A percentile compares a stretch with the other conserved stretches of the same genome.
Evolutionary conservation across 2,329 filamentous ascomycete genomes (phyloP).

Genomic region (Penicillium sp.): DNA sequence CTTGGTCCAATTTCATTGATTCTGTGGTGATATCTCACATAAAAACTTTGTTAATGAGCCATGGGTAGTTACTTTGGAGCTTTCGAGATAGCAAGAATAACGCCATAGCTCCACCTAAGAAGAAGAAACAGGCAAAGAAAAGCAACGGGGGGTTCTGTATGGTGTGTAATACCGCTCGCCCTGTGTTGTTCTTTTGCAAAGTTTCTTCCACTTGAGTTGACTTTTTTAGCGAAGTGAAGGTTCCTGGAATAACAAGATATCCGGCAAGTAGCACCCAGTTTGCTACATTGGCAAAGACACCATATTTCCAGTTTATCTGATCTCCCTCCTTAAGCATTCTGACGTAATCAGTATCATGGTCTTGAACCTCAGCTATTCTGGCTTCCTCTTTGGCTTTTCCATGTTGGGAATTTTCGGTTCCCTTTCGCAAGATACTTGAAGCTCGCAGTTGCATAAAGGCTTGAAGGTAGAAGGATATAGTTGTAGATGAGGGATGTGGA

Average conservation of each 20-base stretch:
- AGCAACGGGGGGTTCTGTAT: conserved; percentile 40
- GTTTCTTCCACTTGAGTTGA: conserved; percentile 28
- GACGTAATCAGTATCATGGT: conserved; percentile 34
- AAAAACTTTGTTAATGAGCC: too few species aligned
- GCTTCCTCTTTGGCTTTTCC: background rate
- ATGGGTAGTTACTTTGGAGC: too few species aligned
- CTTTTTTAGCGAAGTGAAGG: conserved; percentile 9
- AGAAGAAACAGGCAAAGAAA: too few species aligned
- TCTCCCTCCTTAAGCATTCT: conserved; percentile 53
- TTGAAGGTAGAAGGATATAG: too few species aligned
- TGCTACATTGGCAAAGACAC: conserved; percentile 50
- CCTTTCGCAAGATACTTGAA: too few species aligned
- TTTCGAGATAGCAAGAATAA: too few species aligned
- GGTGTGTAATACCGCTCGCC: conserved; percentile 33
- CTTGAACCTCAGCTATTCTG: background rate
- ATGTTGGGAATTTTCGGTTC: too few species aligned
- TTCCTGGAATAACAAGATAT: conserved; percentile 43
- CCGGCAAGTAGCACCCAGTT: conserved; percentile 56
- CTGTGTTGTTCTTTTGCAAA: conserved; percentile 30
- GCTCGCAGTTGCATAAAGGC: too few species aligned
- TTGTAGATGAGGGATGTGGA: too few species aligned
- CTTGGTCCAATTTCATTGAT: too few species aligned
- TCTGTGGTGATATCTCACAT: too few species aligned
- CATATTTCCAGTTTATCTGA: conserved; percentile 50
- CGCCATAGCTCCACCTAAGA: too few species aligned